phyloP scores from a whole-genome alignment of 169 alveolate genomes.

The Plasmodium berghei region DNA sequence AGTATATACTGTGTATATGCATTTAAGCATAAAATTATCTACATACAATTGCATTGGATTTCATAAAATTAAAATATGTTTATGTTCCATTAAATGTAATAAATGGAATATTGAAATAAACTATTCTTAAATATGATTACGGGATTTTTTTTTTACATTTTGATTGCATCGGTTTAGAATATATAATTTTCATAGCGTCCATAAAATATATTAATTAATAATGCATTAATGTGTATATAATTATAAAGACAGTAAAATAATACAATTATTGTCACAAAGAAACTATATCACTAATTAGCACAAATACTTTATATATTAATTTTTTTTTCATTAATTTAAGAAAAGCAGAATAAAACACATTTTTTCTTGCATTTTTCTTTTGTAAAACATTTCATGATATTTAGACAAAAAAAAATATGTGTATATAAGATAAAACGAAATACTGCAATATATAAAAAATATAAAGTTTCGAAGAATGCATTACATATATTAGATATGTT shows the following conservation, averaged over 20 bases:
- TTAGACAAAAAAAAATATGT: neutral
- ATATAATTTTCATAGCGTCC: neutral
- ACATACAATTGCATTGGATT: neutral
- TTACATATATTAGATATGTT: too few relatives aligned
- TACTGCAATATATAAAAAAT: constrained; percentile 12
- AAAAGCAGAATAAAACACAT: too few relatives aligned
- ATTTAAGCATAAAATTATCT: constrained; percentile 7
- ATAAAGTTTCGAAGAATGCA: neutral
- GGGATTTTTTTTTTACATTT: constrained; percentile 5
- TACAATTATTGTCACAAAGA: neutral
- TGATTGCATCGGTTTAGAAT: neutral
- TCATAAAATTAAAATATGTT: neutral
- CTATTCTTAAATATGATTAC: constrained; percentile 2
- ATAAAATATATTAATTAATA: neutral
- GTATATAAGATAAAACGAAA: neutral
- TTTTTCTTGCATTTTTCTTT: neutral
- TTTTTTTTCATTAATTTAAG: neutral
- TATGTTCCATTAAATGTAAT: neutral
- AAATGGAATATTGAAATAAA: constrained; percentile 17
- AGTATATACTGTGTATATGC: neutral
- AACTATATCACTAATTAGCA: neutral
- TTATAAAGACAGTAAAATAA: neutral
- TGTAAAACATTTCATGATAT: neutral
- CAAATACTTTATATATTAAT: neutral
- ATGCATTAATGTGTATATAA: neutral